Percentiles rank a stretch among this genome's conserved stretches.
Conservation (phyloP, 2,329 filamentous ascomycete genomes). For the Apiospora hydei region DNA sequence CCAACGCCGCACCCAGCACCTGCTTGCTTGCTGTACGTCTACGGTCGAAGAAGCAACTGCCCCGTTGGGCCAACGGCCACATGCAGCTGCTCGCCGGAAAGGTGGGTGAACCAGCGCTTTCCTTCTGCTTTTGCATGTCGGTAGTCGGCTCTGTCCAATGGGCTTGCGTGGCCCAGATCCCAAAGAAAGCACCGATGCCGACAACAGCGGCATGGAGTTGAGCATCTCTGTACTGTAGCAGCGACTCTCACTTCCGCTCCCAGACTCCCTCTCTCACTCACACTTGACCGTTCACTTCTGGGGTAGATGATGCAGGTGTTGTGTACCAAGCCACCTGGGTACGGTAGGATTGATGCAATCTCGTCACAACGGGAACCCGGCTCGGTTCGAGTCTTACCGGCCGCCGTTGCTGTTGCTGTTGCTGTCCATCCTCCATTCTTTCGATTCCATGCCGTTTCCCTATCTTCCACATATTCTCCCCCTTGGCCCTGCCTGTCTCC, state of each 20-base stretch:
- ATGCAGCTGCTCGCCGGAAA: slow-evolving; percentile 19
- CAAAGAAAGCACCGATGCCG: background rate
- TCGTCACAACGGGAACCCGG: slow-evolving; percentile 18
- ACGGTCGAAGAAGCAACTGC: slow-evolving; percentile 11
- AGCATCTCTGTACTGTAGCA: background rate
- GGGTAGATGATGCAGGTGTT: background rate
- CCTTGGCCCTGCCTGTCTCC: background rate
- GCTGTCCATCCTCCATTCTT: background rate
- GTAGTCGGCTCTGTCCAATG: slow-evolving; percentile 22
- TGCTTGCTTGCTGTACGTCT: background rate
- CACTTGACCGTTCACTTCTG: background rate
- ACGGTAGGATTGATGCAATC: slow-evolving; percentile 10
- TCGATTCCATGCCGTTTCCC: background rate
- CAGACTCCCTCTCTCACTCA: background rate
- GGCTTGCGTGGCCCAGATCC: background rate
- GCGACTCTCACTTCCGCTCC: background rate
- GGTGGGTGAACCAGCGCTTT: slow-evolving; percentile 10
- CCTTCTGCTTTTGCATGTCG: slow-evolving; percentile 19
- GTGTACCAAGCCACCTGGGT: background rate
- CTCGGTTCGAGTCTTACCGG: slow-evolving; percentile 19
- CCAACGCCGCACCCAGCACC: background rate
- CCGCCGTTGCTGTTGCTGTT: background rate
- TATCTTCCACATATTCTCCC: background rate
- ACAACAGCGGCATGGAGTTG: background rate
- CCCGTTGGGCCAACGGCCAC: slow-evolving; percentile 12